Conservation (phyloP, 1,284 basidiomycete species). For the Sporisorium graminicola region DNA sequence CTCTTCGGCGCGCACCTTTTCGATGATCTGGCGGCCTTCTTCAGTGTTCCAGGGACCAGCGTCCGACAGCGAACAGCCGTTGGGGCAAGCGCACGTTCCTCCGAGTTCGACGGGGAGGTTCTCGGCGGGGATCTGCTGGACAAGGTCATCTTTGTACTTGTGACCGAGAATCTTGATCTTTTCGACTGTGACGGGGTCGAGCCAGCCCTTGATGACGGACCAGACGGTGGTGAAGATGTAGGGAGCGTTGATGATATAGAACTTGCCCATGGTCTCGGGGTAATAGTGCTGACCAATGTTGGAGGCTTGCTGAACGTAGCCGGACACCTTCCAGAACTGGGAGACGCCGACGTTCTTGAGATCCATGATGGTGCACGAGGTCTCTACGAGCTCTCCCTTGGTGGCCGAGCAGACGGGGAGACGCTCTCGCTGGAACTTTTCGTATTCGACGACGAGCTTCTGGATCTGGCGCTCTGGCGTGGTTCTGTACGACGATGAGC, state of each 20-base stretch:
- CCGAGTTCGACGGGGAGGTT: slow-evolving; percentile 89
- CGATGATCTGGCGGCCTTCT: slow-evolving; percentile 65
- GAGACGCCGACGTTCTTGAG: slow-evolving; percentile 83
- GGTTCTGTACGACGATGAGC: slow-evolving; percentile 73
- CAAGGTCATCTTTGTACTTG: slow-evolving; percentile 59
- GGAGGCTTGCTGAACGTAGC: slow-evolving; percentile 85
- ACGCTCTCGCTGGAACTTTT: slow-evolving; percentile 78
- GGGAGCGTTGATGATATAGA: slow-evolving; percentile 86
- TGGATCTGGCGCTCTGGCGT: slow-evolving; percentile 89
- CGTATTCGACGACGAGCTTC: slow-evolving; percentile 92
- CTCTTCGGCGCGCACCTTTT: slow-evolving; percentile 55
- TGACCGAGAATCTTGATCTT: slow-evolving; percentile 73
- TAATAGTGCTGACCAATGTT: slow-evolving; percentile 88
- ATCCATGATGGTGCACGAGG: slow-evolving; percentile 98
- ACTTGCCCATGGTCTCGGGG: slow-evolving; percentile 87
- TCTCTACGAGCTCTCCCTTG: slow-evolving; percentile 89
- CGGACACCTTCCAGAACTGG: slow-evolving; percentile 88
- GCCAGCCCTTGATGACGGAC: slow-evolving; percentile 90
- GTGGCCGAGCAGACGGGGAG: slow-evolving; percentile 84
- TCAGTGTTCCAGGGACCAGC: slow-evolving; percentile 88
- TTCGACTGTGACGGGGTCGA: slow-evolving; percentile 91
- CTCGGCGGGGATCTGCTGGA: slow-evolving; percentile 77
- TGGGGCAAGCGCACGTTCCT: slow-evolving; percentile 82
- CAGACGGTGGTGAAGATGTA: slow-evolving; percentile 92
- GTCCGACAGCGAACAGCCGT: slow-evolving; percentile 88